Evolutionary conservation across 2,329 filamentous ascomycete genomes (phyloP).

Genomic region (Ophiognomonia clavigignenti-juglandacearum): DNA sequence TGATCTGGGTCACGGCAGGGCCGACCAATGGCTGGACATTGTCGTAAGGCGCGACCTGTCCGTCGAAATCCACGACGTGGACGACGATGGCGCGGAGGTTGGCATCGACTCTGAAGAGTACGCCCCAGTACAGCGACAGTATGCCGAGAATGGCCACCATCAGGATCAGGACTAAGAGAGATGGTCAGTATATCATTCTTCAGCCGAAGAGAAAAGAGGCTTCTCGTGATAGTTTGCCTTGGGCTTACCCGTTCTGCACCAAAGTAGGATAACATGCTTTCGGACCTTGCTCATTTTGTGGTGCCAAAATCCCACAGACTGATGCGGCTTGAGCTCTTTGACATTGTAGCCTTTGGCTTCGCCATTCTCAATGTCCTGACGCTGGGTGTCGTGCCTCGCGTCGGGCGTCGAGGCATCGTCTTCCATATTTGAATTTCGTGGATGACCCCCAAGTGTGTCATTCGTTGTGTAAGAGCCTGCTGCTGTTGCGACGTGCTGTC

Average conservation of each 20-base stretch:
- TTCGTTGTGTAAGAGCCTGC: too few relatives aligned
- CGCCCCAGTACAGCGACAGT: constrained; percentile 58
- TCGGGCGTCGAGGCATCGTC: not conserved
- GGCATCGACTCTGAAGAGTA: constrained; percentile 44
- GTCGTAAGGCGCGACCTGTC: constrained; percentile 45
- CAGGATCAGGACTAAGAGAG: constrained; percentile 39
- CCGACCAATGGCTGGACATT: constrained; percentile 49
- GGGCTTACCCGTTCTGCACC: constrained; percentile 22
- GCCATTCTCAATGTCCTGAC: not conserved
- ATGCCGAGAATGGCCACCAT: constrained; percentile 51
- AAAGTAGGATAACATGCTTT: constrained; percentile 21
- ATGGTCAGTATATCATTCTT: too few relatives aligned
- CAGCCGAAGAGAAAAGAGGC: too few relatives aligned
- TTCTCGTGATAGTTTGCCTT: too few relatives aligned
- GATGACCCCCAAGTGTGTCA: too few relatives aligned
- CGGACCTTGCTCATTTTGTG: constrained; percentile 26
- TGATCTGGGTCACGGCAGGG: constrained; percentile 42
- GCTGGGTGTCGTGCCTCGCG: not conserved
- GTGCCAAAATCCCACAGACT: constrained; percentile 42
- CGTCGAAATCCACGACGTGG: constrained; percentile 61
- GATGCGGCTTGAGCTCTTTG: constrained; percentile 17
- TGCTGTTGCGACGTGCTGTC: too few relatives aligned
- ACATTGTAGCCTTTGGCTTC: not conserved
- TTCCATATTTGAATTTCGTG: too few relatives aligned
- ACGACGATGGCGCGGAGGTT: constrained; percentile 46